Conservation (phyloP, 2,329 filamentous ascomycete species). For the Calonectria pseudoreteaudii region DNA sequence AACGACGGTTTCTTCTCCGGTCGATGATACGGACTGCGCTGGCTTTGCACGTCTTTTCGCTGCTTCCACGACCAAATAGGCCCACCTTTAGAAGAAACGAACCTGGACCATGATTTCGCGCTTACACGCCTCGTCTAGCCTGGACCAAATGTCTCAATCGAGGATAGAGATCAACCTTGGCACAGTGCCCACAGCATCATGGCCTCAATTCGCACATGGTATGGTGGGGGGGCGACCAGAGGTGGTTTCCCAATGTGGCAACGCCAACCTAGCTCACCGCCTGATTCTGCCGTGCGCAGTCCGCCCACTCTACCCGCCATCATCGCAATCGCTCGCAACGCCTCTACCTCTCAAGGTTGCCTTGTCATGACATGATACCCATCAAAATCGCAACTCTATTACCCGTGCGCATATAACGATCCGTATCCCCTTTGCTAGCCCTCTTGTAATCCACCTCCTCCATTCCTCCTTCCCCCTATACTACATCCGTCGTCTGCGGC, state of each 20-base stretch:
- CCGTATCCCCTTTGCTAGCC: constrained; percentile 23
- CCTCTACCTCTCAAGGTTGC: constrained; percentile 16
- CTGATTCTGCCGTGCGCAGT: constrained; percentile 34
- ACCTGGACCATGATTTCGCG: not conserved
- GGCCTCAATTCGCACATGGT: constrained; percentile 20
- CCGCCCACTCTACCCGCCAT: constrained; percentile 7
- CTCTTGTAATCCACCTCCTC: constrained; percentile 6
- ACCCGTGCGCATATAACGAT: constrained; percentile 26
- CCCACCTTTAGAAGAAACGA: not conserved
- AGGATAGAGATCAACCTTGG: not conserved
- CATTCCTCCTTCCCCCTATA: not conserved
- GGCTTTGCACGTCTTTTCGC: not conserved
- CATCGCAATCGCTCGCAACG: constrained; percentile 18
- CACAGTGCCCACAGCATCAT: not conserved
- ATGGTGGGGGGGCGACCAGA: constrained; percentile 17
- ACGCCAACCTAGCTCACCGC: constrained; percentile 31
- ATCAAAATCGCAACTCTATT: constrained; percentile 34
- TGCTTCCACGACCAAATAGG: not conserved
- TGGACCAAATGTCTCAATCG: not conserved
- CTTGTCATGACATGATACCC: constrained; percentile 33
- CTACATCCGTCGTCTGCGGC: constrained; percentile 6
- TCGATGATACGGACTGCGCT: not conserved
- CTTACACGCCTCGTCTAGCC: not conserved
- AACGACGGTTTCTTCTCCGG: not conserved
- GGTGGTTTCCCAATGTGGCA: constrained; percentile 18